These are phyloP conservation scores for Abrus pulchellus DNA, from an alignment of 306 rosid species.

Conservation along the genomic window DNA sequence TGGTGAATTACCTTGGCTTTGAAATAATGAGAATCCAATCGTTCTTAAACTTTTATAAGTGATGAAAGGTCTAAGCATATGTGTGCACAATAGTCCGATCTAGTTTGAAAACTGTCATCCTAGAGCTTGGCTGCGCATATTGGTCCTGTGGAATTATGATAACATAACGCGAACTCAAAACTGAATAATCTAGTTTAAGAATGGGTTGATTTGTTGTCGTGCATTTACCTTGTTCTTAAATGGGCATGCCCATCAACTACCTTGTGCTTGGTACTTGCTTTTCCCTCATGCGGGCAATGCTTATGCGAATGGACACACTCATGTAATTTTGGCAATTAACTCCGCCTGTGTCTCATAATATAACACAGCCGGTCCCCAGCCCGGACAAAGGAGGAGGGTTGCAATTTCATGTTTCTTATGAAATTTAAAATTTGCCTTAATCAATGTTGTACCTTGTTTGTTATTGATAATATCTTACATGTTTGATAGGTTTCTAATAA, in stretches of 20 bases:
- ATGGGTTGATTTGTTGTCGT: not conserved
- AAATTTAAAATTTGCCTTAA: conserved; percentile 17
- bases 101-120: not conserved
- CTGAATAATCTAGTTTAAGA: not conserved
- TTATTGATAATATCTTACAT: not conserved
- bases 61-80: conserved; percentile 15
- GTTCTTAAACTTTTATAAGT: not conserved
- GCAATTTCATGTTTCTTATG: conserved; percentile 24
- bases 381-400: conserved; percentile 80
- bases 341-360: conserved; percentile 61
- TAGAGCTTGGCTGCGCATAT: conserved; percentile 6
- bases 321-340: conserved; percentile 47
- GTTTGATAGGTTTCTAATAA: not conserved
- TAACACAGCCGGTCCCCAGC: conserved; percentile 82
- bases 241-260: not conserved
- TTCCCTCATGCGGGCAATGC: not conserved
- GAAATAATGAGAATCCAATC: not conserved
- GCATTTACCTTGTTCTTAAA: conserved; percentile 20
- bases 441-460: not conserved
- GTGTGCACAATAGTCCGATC: not conserved
- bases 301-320: not conserved
- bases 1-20: not conserved
- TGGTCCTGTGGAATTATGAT: not conserved
- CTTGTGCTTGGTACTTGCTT: not conserved
- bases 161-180: not conserved